Evolutionary conservation across 768 basidiomycete genomes (phyloP).

Genomic region (Infundibulicybe gibba): DNA sequence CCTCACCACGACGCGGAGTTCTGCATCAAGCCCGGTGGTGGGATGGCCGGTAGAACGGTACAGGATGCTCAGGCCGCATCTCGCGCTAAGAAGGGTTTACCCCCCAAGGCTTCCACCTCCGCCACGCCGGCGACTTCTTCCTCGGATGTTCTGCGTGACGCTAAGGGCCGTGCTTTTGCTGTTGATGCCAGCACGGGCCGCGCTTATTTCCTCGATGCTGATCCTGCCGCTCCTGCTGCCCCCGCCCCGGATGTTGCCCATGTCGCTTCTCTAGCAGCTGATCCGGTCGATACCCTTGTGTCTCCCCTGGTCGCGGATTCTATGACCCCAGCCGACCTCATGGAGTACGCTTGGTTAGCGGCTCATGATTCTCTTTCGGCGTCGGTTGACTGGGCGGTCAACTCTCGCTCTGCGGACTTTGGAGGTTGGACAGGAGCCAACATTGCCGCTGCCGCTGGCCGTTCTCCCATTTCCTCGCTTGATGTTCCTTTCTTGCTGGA

Average conservation of each 20-base stretch:
- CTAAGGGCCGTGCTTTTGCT: background rate
- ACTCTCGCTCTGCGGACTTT: background rate
- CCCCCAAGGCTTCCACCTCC: background rate
- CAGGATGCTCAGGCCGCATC: background rate
- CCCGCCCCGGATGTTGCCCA: background rate
- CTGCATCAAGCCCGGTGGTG: constrained; percentile 6
- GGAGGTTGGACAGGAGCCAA: background rate
- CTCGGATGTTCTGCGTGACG: background rate
- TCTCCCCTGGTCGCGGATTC: background rate
- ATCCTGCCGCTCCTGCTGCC: background rate
- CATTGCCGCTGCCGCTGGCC: background rate
- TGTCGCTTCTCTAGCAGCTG: background rate
- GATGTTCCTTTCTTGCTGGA: constrained; percentile 4
- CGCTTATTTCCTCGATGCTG: background rate
- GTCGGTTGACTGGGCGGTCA: background rate
- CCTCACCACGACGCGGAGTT: constrained; percentile 1
- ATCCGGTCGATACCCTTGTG: background rate
- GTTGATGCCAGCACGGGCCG: background rate
- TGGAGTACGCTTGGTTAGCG: background rate
- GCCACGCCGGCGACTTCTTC: background rate
- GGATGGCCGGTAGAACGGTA: constrained; percentile 6
- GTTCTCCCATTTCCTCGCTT: background rate
- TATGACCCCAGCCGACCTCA: background rate
- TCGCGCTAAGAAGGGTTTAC: background rate
- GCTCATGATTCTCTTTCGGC: background rate